These are phyloP conservation scores for Pseudocercospora pini-densiflorae DNA, from an alignment of 2,329 filamentous ascomycete species.

Conservation along the genomic window DNA sequence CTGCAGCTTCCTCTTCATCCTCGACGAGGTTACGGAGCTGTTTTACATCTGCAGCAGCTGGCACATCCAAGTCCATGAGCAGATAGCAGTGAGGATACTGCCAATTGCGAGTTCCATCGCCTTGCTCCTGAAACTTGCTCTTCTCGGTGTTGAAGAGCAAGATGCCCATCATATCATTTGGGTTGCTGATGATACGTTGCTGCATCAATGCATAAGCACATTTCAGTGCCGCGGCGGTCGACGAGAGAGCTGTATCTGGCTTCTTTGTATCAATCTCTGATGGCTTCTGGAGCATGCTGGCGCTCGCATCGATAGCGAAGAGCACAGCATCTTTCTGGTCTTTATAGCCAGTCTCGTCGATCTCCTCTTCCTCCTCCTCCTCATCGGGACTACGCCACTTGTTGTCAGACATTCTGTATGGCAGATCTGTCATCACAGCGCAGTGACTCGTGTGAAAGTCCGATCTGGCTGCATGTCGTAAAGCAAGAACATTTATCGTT, in stretches of 20 bases:
- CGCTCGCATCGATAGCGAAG: slow-evolving; percentile 89
- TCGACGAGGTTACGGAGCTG: slow-evolving; percentile 75
- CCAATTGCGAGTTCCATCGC: slow-evolving; percentile 60
- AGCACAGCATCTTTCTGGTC: slow-evolving; percentile 96
- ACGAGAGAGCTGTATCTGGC: slow-evolving; percentile 71
- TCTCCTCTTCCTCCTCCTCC: slow-evolving; percentile 68
- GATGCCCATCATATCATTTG: slow-evolving; percentile 96
- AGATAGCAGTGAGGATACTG: slow-evolving; percentile 92
- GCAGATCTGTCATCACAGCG: slow-evolving; percentile 11
- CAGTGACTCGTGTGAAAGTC: not conserved
- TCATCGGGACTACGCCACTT: slow-evolving; percentile 46
- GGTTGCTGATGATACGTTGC: slow-evolving; percentile 96
- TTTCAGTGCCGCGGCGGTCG: slow-evolving; percentile 83
- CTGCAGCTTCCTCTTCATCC: slow-evolving; percentile 72
- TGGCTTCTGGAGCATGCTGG: slow-evolving; percentile 78
- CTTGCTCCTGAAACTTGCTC: slow-evolving; percentile 75
- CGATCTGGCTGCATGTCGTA: not conserved
- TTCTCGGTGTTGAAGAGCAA: slow-evolving; percentile 87
- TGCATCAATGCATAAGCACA: slow-evolving; percentile 96
- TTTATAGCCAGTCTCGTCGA: slow-evolving; percentile 79
- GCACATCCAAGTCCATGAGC: slow-evolving; percentile 84
- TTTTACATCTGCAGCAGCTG: slow-evolving; percentile 85
- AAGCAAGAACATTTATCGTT: not conserved
- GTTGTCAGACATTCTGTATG: slow-evolving; percentile 28
- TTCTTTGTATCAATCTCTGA: slow-evolving; percentile 71